Evolutionary conservation across 2,329 filamentous ascomycete genomes (phyloP), one percentile per base, ranked within the genome.

Genomic region (Pyricularia pennisetigena): DNA sequence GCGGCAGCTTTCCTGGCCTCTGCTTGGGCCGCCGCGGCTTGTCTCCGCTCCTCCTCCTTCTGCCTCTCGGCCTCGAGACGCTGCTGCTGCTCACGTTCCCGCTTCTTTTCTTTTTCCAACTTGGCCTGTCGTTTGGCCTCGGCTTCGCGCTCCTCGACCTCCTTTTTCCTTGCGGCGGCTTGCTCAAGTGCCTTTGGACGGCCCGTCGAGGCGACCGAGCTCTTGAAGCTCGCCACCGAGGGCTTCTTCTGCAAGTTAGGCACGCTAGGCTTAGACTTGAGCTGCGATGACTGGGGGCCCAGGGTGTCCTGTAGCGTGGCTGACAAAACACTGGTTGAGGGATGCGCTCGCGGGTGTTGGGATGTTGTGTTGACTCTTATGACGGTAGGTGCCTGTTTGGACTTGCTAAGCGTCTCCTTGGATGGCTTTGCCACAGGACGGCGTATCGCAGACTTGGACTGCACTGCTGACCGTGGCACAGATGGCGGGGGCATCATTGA

Each of bases 111-210:
- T 41, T 91, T 81, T 73, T 96, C 92, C 20, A 88, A 86, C 78
- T 96, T 97, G 54, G 90, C 88, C 24, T 96, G 91, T 9, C 89
- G 88, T 74, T 92, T 94, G 66, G 89, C 87, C 73, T 93, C 89
- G 16, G 88, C 87, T 71, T 93, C 91, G 65, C 88, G 87, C 75
- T 96, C 92, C 73, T 97, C 93, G 75, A 89, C 90, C 76, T 97
- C 93, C 75, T 90, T 94, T 78, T 93, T 94, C 74, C 88, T 90
- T 57, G 92, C 90, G 2, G 90, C 92, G 2, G 90, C 92, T 65
- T 90, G 83, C 68, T 94, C 88, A 26, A 94, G 81, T 1, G 91
- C 90, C 75, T 90, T 92, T 0, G 88, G 85, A 67, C 89, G 87
- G 2, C 85, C 82, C n/a, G 82, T 83, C 35, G 88, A 84, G n/a